Conservation (phyloP, 371 early-diverging fungal genomes). For the Mycotypha africana region DNA sequence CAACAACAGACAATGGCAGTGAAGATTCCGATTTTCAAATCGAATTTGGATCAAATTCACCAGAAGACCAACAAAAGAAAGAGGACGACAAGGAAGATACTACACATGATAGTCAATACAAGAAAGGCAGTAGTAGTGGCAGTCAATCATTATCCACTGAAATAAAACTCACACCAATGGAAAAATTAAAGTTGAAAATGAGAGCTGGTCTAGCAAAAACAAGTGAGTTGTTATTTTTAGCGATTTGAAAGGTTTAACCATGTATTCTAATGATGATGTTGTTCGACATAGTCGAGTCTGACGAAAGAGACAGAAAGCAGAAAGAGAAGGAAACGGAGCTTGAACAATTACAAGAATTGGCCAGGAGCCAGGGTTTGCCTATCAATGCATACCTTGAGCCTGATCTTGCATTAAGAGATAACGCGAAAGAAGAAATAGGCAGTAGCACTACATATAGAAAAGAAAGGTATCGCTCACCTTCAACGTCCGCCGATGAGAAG, state of each 20-base stretch:
- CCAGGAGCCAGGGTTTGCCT: conserved; percentile 14
- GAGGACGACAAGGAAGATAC: background rate
- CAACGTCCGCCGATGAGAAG: background rate
- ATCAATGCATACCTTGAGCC: conserved; percentile 14
- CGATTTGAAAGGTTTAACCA: too few relatives aligned
- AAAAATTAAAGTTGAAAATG: conserved; percentile 44
- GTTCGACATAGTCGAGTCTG: conserved; percentile 21
- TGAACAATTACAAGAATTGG: conserved; percentile 20
- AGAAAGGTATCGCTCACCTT: conserved; percentile 10
- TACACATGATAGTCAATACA: too few relatives aligned
- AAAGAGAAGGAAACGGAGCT: conserved; percentile 29
- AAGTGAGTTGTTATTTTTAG: conserved; percentile 31
- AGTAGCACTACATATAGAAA: background rate
- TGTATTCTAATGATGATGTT: too few relatives aligned
- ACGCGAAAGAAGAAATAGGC: background rate
- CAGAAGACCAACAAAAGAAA: conserved; percentile 4
- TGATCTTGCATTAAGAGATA: conserved; percentile 15
- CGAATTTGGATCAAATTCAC: conserved; percentile 26
- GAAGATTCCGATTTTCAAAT: conserved; percentile 28
- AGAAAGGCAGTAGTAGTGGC: too few relatives aligned
- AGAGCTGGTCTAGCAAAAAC: conserved; percentile 41
- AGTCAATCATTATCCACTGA: background rate
- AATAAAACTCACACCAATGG: conserved; percentile 47
- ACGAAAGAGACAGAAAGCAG: conserved; percentile 20
- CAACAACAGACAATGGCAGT: too few relatives aligned